Evolutionary conservation across 257 asterid species (phyloP), one percentile per base, ranked within the genome.

Genomic region (Gardenia jasminoides): DNA sequence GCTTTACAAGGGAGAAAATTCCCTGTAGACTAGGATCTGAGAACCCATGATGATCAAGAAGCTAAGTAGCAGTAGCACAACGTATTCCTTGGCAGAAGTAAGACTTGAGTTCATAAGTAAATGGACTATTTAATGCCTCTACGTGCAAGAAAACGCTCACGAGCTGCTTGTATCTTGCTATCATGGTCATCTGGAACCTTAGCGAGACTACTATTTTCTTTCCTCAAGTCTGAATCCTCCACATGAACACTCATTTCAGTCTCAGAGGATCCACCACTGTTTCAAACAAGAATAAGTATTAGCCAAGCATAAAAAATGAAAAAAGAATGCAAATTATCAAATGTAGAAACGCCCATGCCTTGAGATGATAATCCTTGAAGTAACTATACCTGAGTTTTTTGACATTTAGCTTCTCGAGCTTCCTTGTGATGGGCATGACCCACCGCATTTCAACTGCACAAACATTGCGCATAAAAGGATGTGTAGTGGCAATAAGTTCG

Each of bases 391-490:
- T 91, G 80, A 93, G 93, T 79, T 91, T 93, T 59, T 74, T 62
- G 82, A 96, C 81, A 77, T 93, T 83, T 67, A 96, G 78, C 28
- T 84, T 89, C 76, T 92, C 91, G 39, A 93, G 93, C 82, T 92
- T 96, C 6, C 88, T 85, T 78, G 91, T 82, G 70, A 92, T 71
- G 15, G 98, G 98, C 58, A 88, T 62, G 69, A 90, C 97, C 97
- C 99, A 96, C 10, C 86, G 84, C 90, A 90, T 86, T 89, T 95
- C 96, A 33, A 95, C 88, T 0, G 91, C 93, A 74, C 99, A 95
- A 24, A 95, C 97, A 75, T 91, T 93, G 56, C 97, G 89, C 98
- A 95, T 89, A 81, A 83, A 95, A 71, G 98, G 97, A 39, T 93
- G 90, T 44, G 98, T 73, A 3, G 99, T 95, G 62, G 91, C 86